Percentiles rank a stretch among this genome's conserved stretches.
These are phyloP conservation scores for Saturnispora zaruensis DNA, from an alignment of 805 yeast genomes.

Conservation along the genomic window DNA sequence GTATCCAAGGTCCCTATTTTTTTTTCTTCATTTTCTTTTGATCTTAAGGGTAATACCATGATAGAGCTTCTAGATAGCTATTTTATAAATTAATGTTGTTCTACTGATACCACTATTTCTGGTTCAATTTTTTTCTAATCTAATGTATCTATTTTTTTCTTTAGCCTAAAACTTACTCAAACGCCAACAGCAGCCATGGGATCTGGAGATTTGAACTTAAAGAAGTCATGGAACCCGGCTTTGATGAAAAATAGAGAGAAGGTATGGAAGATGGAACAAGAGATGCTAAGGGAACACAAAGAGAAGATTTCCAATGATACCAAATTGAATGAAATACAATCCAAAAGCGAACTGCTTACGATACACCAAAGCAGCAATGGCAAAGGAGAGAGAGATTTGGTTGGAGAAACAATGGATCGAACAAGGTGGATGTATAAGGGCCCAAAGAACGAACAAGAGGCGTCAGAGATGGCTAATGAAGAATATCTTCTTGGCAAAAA, in stretches of 20 bases:
- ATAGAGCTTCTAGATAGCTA: background rate
- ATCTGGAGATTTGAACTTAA: conserved; percentile 73
- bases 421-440: conserved; percentile 86
- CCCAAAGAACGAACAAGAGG: conserved; percentile 23
- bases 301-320: conserved; percentile 52
- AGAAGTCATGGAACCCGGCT: conserved; percentile 96
- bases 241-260: conserved; percentile 74
- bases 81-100: background rate
- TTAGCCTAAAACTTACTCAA: too few species aligned
- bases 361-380: conserved; percentile 29
- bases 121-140: too few species aligned
- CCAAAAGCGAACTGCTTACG: conserved; percentile 42
- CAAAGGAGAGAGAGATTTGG: conserved; percentile 27
- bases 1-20: background rate
- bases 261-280: conserved; percentile 78
- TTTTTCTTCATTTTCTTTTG: background rate
- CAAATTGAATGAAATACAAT: conserved; percentile 56
- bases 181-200: too few species aligned
- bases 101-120: background rate
- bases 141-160: background rate
- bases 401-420: conserved; percentile 30
- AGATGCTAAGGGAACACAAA: conserved; percentile 60
- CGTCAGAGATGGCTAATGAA: conserved; percentile 33
- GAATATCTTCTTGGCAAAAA: conserved; percentile 47
- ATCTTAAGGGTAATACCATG: background rate